Evolutionary conservation across 2,329 filamentous ascomycete genomes (phyloP).

Genomic region (Myriangium duriaei): DNA sequence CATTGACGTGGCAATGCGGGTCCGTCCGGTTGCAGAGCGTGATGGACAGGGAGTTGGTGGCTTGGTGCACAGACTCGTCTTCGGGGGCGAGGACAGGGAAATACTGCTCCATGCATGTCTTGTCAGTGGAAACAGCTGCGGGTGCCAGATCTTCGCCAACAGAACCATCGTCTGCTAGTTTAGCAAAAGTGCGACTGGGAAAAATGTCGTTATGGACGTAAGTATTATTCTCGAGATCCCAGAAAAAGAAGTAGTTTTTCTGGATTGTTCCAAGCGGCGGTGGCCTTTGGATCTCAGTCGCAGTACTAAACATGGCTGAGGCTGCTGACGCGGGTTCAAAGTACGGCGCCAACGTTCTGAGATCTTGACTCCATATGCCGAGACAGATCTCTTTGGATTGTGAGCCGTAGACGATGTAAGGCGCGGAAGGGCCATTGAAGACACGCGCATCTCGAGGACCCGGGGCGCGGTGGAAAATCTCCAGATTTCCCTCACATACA

Average conservation of each 20-base stretch:
- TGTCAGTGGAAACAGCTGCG: conserved; percentile 26
- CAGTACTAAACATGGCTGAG: conserved; percentile 25
- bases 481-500: conserved; percentile 35
- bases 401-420: conserved; percentile 43
- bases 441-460: conserved; percentile 48
- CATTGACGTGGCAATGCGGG: conserved; percentile 28
- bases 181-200: conserved; percentile 40
- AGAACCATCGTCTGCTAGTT: conserved; percentile 32
- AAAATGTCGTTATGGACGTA: conserved; percentile 43
- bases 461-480: conserved; percentile 31
- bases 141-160: conserved; percentile 37
- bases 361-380: conserved; percentile 45
- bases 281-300: conserved; percentile 42
- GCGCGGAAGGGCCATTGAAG: conserved; percentile 40
- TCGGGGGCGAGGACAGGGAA: conserved; percentile 29
- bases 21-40: conserved; percentile 42
- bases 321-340: conserved; percentile 14
- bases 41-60: conserved; percentile 45
- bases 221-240: conserved; percentile 35
- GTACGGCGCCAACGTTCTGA: conserved; percentile 35
- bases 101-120: conserved; percentile 34
- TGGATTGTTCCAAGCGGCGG: conserved; percentile 34
- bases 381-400: conserved; percentile 44
- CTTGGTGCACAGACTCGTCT: conserved; percentile 43
- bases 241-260: conserved; percentile 53